These are phyloP conservation scores for Aspergillus sp. DNA, from an alignment of 2,329 filamentous ascomycete species.

Conservation along the genomic window DNA sequence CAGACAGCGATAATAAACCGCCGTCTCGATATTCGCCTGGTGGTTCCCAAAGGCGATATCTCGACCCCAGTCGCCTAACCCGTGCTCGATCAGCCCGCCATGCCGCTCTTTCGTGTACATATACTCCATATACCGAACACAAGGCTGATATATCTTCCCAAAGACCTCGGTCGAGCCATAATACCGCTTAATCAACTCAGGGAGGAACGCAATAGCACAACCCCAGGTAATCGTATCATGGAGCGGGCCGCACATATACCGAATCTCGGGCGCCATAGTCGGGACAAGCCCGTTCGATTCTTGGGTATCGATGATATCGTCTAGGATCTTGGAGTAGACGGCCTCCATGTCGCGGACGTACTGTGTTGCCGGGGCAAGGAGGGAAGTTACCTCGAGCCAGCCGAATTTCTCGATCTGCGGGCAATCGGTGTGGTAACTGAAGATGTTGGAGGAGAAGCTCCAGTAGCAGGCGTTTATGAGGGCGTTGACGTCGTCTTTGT, in stretches of 20 bases:
- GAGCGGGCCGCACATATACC: constrained; percentile 52
- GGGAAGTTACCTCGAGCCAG: constrained; percentile 50
- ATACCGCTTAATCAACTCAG: constrained; percentile 21
- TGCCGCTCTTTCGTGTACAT: constrained; percentile 24
- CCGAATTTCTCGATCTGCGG: constrained; percentile 51
- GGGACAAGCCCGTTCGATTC: constrained; percentile 47
- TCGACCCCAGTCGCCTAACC: constrained; percentile 25
- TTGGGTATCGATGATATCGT: constrained; percentile 49
- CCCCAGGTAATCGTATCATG: constrained; percentile 43
- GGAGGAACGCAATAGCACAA: constrained; percentile 24
- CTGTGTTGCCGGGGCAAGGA: constrained; percentile 48
- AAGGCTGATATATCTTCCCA: constrained; percentile 19
- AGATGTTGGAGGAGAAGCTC: constrained; percentile 46
- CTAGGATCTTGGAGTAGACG: constrained; percentile 49
- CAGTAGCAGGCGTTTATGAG: constrained; percentile 44
- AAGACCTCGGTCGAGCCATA: constrained; percentile 25
- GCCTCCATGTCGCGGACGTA: constrained; percentile 50
- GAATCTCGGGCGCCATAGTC: constrained; percentile 49
- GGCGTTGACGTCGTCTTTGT: constrained; percentile 23
- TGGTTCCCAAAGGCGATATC: constrained; percentile 28
- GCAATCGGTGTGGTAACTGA: constrained; percentile 51
- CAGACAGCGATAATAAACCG: constrained; percentile 27
- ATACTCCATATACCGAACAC: constrained; percentile 26
- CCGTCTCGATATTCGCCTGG: constrained; percentile 28
- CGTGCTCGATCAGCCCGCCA: constrained; percentile 25